Evolutionary conservation across 352 stramenopile genomes (phyloP), one percentile per base, ranked within the genome.

Genomic region (Thalassiosira pacifica): DNA sequence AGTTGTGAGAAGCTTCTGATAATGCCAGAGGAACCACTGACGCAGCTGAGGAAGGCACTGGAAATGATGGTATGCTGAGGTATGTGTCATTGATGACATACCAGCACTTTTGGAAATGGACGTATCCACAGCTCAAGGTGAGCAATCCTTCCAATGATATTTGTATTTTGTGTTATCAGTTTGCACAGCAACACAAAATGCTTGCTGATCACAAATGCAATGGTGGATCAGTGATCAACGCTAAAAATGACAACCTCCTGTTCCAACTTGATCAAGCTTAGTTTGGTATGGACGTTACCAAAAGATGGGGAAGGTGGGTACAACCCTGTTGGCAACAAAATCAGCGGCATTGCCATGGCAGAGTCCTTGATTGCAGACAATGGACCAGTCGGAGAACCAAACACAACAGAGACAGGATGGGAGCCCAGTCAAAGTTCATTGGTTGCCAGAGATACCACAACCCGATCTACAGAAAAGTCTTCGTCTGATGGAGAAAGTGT

Each of bases 61-160:
- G n/a, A n/a, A n/a, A n/a, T n/a, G n/a, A n/a, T n/a, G n/a, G n/a
- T n/a, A n/a, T n/a, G n/a, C n/a, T n/a, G n/a, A n/a, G n/a, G 19
- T 29, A 73, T 45, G 57, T 79, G n/a, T 55, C 11, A 16, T 31
- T 52, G 0, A 4, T 0, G 26, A 84, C 37, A n/a, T 84, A 68
- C 45, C 19, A 19, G 0, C 37, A 0, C 22, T 52, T 68, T 2
- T 86, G 79, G 79, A 75, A 86, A n/a, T 8, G 26, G 1, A 18
- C 73, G 11, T 86, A 77, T 72, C 52, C 48, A 0, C 37, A 79
- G 11, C 37, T 86, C 0, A 81, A 81, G 57, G 65, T 81, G 26
- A 81, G 70, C 29, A 61, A 32, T n/a, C 48, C 60, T 13, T 5
- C n/a, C 0, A 64, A 86, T 60, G 79, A 81, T 64, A 82, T 86